Evolutionary conservation across 371 early-diverging fungal species (phyloP).

Genomic region (Mucor plumbeus): DNA sequence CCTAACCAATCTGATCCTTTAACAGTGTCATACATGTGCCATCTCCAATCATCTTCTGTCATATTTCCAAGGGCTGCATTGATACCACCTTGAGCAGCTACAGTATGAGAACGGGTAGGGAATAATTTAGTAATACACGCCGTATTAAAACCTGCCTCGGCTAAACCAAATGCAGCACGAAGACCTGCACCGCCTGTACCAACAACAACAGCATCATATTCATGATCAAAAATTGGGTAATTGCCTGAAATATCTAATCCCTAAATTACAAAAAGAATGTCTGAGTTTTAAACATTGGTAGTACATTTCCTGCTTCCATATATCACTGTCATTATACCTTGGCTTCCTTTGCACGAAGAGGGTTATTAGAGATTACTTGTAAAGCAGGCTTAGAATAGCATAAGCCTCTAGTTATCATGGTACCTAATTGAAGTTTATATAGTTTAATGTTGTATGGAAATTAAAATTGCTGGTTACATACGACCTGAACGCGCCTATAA

Average conservation of each 20-base stretch:
- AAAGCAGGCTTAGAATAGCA: constrained; percentile 58
- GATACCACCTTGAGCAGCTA: constrained; percentile 99
- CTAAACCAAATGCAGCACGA: constrained; percentile 97
- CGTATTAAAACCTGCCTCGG: constrained; percentile 96
- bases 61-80: constrained; percentile 99
- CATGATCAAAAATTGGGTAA: constrained; percentile 96
- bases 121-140: constrained; percentile 99
- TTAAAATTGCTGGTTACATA: background rate
- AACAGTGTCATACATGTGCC: constrained; percentile 99
- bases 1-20: constrained; percentile 97
- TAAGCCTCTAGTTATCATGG: constrained; percentile 27
- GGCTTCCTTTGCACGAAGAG: constrained; percentile 74
- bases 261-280: background rate
- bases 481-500: background rate
- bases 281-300: constrained; percentile 6
- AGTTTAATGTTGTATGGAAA: background rate
- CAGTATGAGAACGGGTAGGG: constrained; percentile 98
- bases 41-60: constrained; percentile 99
- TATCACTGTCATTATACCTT: constrained; percentile 39
- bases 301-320: no score
- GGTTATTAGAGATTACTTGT: constrained; percentile 73
- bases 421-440: background rate
- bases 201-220: constrained; percentile 96
- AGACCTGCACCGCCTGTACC: constrained; percentile 99
- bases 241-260: constrained; percentile 55